Percentiles rank a stretch among this genome's conserved stretches.
Conservation (phyloP, 169 alveolate species). For the Plasmodium fragile region DNA sequence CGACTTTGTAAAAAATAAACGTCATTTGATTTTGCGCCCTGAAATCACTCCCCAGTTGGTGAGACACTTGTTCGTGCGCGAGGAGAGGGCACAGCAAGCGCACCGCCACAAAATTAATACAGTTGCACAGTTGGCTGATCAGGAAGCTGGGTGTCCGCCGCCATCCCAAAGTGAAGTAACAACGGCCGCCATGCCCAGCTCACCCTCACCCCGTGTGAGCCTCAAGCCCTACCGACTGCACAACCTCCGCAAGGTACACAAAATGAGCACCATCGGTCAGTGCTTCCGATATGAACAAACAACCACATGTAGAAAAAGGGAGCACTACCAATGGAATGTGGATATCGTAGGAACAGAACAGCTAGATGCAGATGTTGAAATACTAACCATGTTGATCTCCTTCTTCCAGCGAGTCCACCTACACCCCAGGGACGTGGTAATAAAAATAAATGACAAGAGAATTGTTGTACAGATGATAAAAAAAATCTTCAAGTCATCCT, state of each 20-base stretch:
- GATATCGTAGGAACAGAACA: constrained; percentile 78
- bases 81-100: not conserved
- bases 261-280: constrained; percentile 73
- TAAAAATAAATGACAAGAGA: constrained; percentile 59
- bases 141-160: not conserved
- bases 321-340: constrained; percentile 86
- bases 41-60: constrained; percentile 72
- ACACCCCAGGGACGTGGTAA: constrained; percentile 12
- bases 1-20: constrained; percentile 55
- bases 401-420: constrained; percentile 35
- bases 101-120: not conserved
- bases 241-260: constrained; percentile 13
- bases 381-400: constrained; percentile 7
- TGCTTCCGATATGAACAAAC: constrained; percentile 79
- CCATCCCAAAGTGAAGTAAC: not conserved
- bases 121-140: not conserved
- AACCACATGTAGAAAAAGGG: constrained; percentile 80
- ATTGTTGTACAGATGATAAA: constrained; percentile 7
- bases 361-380: constrained; percentile 46
- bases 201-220: not conserved
- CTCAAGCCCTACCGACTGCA: not conserved
- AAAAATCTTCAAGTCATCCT: constrained; percentile 16
- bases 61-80: constrained; percentile 19
- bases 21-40: constrained; percentile 59
- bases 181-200: not conserved